Percentiles rank a stretch among this genome's conserved stretches.
Conservation (phyloP, 768 basidiomycete species). For the Hygrocybe punicea region DNA sequence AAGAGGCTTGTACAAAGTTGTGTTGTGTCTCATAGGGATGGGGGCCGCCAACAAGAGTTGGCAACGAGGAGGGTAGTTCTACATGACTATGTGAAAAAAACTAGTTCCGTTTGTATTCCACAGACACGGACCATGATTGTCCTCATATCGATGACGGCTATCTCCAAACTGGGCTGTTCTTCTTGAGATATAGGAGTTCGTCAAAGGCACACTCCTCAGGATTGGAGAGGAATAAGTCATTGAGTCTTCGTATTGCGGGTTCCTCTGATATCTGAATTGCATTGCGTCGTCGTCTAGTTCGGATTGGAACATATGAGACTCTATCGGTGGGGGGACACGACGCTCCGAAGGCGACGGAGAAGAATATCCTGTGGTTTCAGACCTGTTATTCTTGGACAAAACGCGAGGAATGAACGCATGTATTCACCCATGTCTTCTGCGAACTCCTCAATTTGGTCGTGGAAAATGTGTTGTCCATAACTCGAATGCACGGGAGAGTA, state of each 20-base stretch:
- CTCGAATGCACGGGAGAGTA: background rate
- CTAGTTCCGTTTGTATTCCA: background rate
- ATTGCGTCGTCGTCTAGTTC: conserved; percentile 6
- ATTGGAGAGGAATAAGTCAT: background rate
- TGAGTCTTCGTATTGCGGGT: background rate
- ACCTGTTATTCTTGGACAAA: background rate
- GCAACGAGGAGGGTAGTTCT: background rate
- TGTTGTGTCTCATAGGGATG: no score
- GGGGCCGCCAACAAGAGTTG: no score
- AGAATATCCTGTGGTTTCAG: conserved; percentile 21
- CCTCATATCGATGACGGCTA: background rate
- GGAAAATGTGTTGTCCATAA: no score
- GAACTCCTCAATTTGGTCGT: background rate
- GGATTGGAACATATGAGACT: background rate
- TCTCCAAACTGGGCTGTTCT: no score
- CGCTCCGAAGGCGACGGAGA: conserved; percentile 37
- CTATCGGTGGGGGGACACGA: conserved; percentile 1
- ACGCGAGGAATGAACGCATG: conserved; percentile 29
- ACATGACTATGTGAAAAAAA: background rate
- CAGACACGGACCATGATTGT: background rate
- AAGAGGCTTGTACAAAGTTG: no score
- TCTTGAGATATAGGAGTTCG: no score
- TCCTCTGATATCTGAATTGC: conserved; percentile 5
- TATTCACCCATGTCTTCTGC: conserved; percentile 35
- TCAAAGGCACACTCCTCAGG: background rate